Base-by-base conservation (phyloP, 495 filamentous ascomycete species). In the Hamigera avellanea region DNA sequence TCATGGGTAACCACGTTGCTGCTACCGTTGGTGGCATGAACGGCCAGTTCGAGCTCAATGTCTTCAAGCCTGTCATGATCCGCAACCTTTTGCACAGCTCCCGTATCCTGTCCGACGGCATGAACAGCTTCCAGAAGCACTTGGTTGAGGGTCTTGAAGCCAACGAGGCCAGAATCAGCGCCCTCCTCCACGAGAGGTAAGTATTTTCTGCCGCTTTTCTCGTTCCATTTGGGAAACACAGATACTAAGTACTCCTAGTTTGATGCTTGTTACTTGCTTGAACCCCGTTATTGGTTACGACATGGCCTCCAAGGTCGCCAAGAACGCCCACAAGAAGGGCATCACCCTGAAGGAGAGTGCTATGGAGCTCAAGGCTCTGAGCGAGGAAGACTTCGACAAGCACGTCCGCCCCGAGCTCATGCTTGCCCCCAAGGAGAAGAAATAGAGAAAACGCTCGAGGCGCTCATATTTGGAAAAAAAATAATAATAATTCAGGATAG, bases 211-310 rank as follows among this genome's bases (percentile, higher is more conserved):
- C n/a, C n/a, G 2, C 27, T 23, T 36, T 32, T 26, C 23, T 19
- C 18, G 5, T 15, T 33, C 27, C 33, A 13, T 30, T 14, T 32
- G 6, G 13, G 16, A 14, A 9, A 15, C 10, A 15, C 3, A 35
- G 6, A 25, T 4, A 27, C 49, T 59, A 49, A 59, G 42, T 25
- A 29, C 26, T 35, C 33, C n/a, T 45, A 93, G 86, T 59, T 71
- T 98, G 52, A 98, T 98, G 91, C 72, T 98, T 39, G 91, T 98
- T 26, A 98, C 91, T 35, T 96, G 93, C 70, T 68, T 98, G 45
- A 98, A 98, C 72, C 89, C 88, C 39, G 83, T 95, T 57, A 98
- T 98, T 57, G 91, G 91, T 23, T 98, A 98, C 65, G 91, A 98
- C 55, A 91, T 87, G 81, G 91, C 91, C 32, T 84, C 77, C 56